phyloP scores from a whole-genome alignment of 2,329 filamentous ascomycete genomes.

The Arthrobotrys conoides region DNA sequence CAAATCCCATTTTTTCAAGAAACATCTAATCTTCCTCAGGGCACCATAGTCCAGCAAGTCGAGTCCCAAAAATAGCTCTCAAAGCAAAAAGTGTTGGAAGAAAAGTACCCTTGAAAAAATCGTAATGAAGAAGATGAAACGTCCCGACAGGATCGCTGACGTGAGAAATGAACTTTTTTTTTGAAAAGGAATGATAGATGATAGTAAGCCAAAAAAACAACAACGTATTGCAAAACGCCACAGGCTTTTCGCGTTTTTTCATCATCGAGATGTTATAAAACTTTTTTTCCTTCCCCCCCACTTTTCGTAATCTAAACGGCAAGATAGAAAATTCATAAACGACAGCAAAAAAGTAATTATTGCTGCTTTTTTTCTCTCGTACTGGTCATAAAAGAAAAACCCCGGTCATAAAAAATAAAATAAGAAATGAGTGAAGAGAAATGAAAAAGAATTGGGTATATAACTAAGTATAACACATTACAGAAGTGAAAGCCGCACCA shows the following conservation, averaged over 20 bases:
- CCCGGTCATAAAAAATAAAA: constrained; percentile 23
- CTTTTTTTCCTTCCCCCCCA: constrained; percentile 9
- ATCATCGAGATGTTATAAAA: constrained; percentile 39
- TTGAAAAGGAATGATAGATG: not conserved
- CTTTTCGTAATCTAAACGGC: constrained; percentile 37
- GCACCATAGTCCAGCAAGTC: constrained; percentile 61
- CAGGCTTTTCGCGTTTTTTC: constrained; percentile 37
- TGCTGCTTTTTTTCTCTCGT: not conserved
- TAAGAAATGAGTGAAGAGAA: constrained; percentile 20
- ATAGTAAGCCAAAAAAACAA: constrained; percentile 10
- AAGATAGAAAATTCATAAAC: constrained; percentile 23
- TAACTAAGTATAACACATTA: constrained; percentile 42
- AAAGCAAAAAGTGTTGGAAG: constrained; percentile 59
- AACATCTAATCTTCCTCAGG: constrained; percentile 45
- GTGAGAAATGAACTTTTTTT: constrained; percentile 37
- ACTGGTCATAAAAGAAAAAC: constrained; percentile 24
- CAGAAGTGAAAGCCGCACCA: constrained; percentile 34
- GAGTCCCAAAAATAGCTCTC: constrained; percentile 59
- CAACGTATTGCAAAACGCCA: constrained; percentile 5
- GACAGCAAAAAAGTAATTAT: not conserved
- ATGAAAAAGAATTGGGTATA: constrained; percentile 32
- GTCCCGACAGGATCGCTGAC: constrained; percentile 32
- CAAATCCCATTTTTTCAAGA: constrained; percentile 23
- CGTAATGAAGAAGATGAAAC: constrained; percentile 27
- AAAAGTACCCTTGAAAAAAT: constrained; percentile 26